Conservation (phyloP, 768 basidiomycete species). For the Calocybe indica region DNA sequence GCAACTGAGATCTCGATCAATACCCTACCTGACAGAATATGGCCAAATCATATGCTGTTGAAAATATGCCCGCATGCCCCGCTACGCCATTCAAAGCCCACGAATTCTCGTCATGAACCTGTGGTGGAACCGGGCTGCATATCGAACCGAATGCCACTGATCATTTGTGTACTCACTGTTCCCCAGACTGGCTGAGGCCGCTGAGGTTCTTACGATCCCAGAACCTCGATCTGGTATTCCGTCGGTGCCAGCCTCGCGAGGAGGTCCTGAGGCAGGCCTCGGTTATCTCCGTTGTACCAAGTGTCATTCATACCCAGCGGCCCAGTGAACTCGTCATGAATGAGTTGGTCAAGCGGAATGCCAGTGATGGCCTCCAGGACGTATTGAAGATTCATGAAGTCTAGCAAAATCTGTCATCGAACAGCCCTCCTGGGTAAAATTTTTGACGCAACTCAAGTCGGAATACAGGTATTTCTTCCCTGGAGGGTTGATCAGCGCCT, state of each 20-base stretch:
- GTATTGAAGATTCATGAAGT: conserved; percentile 20
- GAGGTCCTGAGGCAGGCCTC: conserved; percentile 1
- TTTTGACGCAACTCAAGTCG: conserved; percentile 16
- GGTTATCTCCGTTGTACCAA: conserved; percentile 18
- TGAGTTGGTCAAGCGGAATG: conserved; percentile 15
- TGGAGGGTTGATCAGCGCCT: conserved; percentile 14
- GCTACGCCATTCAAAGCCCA: conserved; percentile 21
- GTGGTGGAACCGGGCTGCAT: not conserved
- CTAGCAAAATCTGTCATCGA: conserved; percentile 4
- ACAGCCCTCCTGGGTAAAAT: too few species aligned
- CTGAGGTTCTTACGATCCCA: conserved; percentile 15
- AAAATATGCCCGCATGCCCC: conserved; percentile 22
- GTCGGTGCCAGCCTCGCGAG: conserved; percentile 11
- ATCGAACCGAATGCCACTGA: not conserved
- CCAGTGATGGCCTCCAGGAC: conserved; percentile 17
- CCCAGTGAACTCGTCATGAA: conserved; percentile 16
- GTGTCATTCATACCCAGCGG: conserved; percentile 21
- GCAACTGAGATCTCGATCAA: not conserved
- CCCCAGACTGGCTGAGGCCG: conserved; percentile 21
- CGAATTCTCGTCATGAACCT: conserved; percentile 24
- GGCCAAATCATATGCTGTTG: conserved; percentile 18
- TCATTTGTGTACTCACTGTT: conserved; percentile 10
- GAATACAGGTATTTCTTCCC: conserved; percentile 19
- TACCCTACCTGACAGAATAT: conserved; percentile 19
- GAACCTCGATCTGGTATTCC: conserved; percentile 18